phyloP scores from a whole-genome alignment of 306 rosid species.

The Lablab purpureus region DNA sequence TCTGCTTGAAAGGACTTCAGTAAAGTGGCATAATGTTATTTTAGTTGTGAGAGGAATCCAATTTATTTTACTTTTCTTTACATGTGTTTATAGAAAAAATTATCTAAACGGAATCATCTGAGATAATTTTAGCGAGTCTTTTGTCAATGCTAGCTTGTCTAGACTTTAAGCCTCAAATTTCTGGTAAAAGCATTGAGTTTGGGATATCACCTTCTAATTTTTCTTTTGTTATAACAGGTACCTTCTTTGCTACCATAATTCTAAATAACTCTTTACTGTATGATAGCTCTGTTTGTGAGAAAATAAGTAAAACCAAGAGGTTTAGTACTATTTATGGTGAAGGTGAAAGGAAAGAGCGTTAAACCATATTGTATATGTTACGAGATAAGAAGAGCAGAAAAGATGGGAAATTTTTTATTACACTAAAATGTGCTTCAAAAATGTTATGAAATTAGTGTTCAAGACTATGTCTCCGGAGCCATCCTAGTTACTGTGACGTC shows the following conservation, averaged over 20 bases:
- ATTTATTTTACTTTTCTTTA: not conserved
- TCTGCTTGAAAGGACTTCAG: too few relatives aligned
- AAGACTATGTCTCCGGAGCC: too few relatives aligned
- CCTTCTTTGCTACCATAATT: not conserved
- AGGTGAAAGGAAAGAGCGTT: not conserved
- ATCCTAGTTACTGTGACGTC: too few relatives aligned
- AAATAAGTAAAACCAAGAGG: constrained; percentile 12
- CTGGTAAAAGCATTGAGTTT: not conserved
- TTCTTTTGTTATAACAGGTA: not conserved
- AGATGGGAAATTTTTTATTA: not conserved
- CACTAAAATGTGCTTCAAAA: not conserved
- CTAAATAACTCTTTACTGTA: not conserved
- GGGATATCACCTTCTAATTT: not conserved
- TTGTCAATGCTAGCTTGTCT: constrained; percentile 8
- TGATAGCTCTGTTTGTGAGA: constrained; percentile 5
- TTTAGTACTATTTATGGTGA: not conserved
- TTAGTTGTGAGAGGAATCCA: not conserved
- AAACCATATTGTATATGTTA: not conserved
- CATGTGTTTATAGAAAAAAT: not conserved
- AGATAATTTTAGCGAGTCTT: not conserved
- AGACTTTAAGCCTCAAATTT: constrained; percentile 8
- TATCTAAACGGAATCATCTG: not conserved
- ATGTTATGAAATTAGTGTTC: not conserved
- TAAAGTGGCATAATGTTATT: not conserved
- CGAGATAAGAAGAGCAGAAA: not conserved